Evolutionary conservation across 805 yeast genomes (phyloP), one percentile per base, ranked within the genome.

Genomic region (Myxozyma neotropica): DNA sequence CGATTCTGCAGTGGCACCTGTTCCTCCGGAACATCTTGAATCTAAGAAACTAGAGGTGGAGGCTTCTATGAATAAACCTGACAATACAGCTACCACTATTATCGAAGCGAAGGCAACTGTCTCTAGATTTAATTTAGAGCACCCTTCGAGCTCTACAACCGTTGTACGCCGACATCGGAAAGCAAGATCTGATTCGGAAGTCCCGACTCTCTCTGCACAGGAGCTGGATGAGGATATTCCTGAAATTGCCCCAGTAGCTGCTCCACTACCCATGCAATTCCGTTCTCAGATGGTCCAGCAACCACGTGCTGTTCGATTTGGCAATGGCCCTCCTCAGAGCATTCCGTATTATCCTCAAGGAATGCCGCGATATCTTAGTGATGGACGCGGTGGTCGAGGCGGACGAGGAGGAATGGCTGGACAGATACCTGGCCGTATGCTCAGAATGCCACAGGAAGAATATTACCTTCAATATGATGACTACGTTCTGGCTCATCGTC

Each of bases 401-500:
- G 47, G 54, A 23, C 38, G 46, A 23, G 54, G 54, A 8, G 46
- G 45, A 4, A 21, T 35, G 50, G 51, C 33, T 38, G 52, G 46
- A 8, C 45, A 35, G 26, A 31, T 40, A 36, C 31, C 57, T n/a
- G 27, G 52, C 27, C 38, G 51, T 8, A 39, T 46, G 38, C 52
- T 55, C 8, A 38, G 40, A 17, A 35, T 47, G 53, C 48, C 52
- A 8, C 53, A 47, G 3, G 53, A 47, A n/a, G 58, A 55, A n/a
- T 55, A 55, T 8, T 52, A 38, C 33, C 31, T 42, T 21, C 27
- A 42, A 21, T 19, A 52, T 31, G 48, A 21, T 12, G n/a, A 42
- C 31, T 42, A 52, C 36, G 53, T 40, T 26, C 38, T 44, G 2
- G 38, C 27, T 35, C 38, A 42, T 17, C 35, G 48, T 5, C 55